phyloP scores from a whole-genome alignment of 2,329 filamentous ascomycete genomes.

The Pezicula neosporulosa region DNA sequence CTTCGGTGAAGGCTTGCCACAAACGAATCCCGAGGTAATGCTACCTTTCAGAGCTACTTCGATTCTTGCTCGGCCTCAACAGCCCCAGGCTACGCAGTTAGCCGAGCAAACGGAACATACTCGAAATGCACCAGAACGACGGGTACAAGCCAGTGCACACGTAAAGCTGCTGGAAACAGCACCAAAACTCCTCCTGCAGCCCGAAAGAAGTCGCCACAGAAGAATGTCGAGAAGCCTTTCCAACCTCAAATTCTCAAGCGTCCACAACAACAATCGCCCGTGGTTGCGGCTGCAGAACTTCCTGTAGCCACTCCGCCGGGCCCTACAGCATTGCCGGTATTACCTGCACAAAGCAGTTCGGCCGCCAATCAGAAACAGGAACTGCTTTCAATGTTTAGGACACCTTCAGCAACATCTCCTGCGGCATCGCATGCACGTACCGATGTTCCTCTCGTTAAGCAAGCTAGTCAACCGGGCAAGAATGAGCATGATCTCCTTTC shows the following conservation, averaged over 20 bases:
- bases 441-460: no score
- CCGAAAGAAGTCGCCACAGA: slow-evolving; percentile 18
- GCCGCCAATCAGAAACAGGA: slow-evolving; percentile 42
- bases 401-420: no score
- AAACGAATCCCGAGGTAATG: slow-evolving; percentile 20
- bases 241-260: slow-evolving; percentile 51
- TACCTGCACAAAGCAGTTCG: slow-evolving; percentile 1
- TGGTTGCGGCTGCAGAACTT: slow-evolving; percentile 22
- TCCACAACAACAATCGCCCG: slow-evolving; percentile 32
- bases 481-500: no score
- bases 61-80: slow-evolving; percentile 22
- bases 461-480: no score
- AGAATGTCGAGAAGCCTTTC: slow-evolving; percentile 38
- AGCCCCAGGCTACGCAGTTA: slow-evolving; percentile 3
- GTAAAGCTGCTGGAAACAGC: not conserved
- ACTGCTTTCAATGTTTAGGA: slow-evolving; percentile 30
- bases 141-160: not conserved
- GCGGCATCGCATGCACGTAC: no score
- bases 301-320: not conserved
- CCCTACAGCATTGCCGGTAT: slow-evolving; percentile 4
- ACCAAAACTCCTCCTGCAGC: slow-evolving; percentile 15
- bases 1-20: slow-evolving; percentile 11
- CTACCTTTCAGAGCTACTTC: slow-evolving; percentile 23
- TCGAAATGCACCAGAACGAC: not conserved
- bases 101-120: slow-evolving; percentile 4